Evolutionary conservation across 2,329 filamentous ascomycete species (phyloP).

Genomic region (Hymenotorrendiella dingleyae): DNA sequence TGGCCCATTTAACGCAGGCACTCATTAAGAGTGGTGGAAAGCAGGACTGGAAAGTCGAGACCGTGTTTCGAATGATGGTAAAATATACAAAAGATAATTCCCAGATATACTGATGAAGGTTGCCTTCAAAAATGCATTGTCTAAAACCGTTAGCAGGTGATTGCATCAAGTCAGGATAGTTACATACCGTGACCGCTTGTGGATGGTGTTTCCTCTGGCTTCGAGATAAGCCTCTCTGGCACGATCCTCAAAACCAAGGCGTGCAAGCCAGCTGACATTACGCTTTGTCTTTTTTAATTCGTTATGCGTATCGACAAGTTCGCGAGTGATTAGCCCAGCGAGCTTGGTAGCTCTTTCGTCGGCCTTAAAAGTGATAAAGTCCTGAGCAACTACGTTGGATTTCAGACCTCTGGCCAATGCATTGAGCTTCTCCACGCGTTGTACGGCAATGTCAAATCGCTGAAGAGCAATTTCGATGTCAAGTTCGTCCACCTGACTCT

Average conservation of each 20-base stretch:
- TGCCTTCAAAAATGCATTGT: slow-evolving; percentile 92
- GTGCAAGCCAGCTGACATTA: slow-evolving; percentile 77
- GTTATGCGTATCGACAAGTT: slow-evolving; percentile 71
- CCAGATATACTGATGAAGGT: slow-evolving; percentile 89
- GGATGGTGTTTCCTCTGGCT: slow-evolving; percentile 71
- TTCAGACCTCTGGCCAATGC: slow-evolving; percentile 73
- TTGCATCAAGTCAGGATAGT: not conserved
- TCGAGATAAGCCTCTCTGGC: slow-evolving; percentile 82
- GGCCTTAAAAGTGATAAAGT: slow-evolving; percentile 87
- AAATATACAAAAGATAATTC: slow-evolving; percentile 96
- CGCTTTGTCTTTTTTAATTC: slow-evolving; percentile 72
- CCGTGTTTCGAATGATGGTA: slow-evolving; percentile 86
- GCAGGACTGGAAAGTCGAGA: slow-evolving; percentile 79
- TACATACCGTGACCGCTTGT: slow-evolving; percentile 71
- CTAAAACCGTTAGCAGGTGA: slow-evolving; percentile 40
- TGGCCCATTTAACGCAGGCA: slow-evolving; percentile 97
- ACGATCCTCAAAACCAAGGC: slow-evolving; percentile 84
- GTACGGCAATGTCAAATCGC: slow-evolving; percentile 77
- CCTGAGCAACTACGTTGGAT: slow-evolving; percentile 80
- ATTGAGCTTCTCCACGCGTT: slow-evolving; percentile 78
- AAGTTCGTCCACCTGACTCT: slow-evolving; percentile 88
- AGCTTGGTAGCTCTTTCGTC: slow-evolving; percentile 77
- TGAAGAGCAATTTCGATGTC: slow-evolving; percentile 95
- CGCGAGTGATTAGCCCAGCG: slow-evolving; percentile 68
- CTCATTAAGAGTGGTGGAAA: slow-evolving; percentile 86